A percentile compares a stretch with the other conserved stretches of the same genome.
Conservation (phyloP, 2,329 filamentous ascomycete species). For the Ustulina deusta region DNA sequence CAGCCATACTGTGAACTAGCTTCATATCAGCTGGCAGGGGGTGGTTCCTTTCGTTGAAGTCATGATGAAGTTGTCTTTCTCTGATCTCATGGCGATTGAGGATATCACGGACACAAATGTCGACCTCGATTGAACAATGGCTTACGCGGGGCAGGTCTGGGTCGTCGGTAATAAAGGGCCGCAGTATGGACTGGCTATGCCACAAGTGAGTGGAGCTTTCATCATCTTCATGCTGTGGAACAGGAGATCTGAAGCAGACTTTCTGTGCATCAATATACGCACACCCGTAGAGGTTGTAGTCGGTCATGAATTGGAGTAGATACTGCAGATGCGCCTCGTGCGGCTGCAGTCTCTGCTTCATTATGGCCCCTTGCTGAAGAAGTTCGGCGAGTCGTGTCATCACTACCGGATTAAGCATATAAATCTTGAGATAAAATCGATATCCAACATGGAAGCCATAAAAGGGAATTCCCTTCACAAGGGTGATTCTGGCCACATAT, state of each 20-base stretch:
- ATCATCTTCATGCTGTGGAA: constrained; percentile 76
- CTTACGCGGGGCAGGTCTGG: constrained; percentile 79
- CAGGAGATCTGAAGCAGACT: constrained; percentile 78
- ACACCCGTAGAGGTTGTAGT: constrained; percentile 97
- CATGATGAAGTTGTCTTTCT: constrained; percentile 84
- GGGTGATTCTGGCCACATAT: constrained; percentile 89
- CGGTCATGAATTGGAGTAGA: constrained; percentile 95
- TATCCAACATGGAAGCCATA: constrained; percentile 97
- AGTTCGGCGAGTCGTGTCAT: constrained; percentile 91
- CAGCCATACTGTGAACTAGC: constrained; percentile 92
- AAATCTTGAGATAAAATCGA: constrained; percentile 91
- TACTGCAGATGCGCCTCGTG: constrained; percentile 96
- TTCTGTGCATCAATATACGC: constrained; percentile 81
- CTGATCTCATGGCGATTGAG: constrained; percentile 81
- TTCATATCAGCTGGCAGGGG: constrained; percentile 77
- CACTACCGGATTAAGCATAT: constrained; percentile 86
- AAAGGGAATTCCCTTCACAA: constrained; percentile 94
- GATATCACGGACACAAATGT: constrained; percentile 90
- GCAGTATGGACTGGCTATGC: constrained; percentile 80
- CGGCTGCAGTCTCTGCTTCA: constrained; percentile 87
- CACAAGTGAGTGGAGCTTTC: constrained; percentile 75
- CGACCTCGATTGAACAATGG: constrained; percentile 89
- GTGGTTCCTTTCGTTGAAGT: constrained; percentile 79
- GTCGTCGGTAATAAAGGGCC: constrained; percentile 70
- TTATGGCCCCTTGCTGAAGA: constrained; percentile 85